Percentiles rank a stretch among this genome's conserved stretches.
Evolutionary conservation across 2,329 filamentous ascomycete species (phyloP).

Genomic region (Nemania diffusa): DNA sequence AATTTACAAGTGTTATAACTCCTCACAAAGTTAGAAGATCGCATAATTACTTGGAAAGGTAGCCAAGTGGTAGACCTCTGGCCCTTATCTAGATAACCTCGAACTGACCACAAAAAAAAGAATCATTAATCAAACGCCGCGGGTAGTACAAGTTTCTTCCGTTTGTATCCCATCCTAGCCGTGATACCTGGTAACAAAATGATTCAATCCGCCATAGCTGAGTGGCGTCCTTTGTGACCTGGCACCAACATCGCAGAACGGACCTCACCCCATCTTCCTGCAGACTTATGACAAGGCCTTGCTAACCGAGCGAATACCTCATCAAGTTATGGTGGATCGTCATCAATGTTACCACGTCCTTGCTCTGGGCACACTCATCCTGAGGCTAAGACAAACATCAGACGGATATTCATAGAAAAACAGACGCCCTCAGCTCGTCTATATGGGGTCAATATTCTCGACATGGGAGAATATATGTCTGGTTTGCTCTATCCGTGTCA

Average conservation of each 20-base stretch:
- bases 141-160: background rate
- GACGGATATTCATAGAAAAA: conserved; percentile 6
- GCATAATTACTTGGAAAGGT: background rate
- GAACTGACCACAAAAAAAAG: too few relatives aligned
- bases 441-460: background rate
- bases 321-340: conserved; percentile 1
- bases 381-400: background rate
- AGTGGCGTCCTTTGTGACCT: conserved; percentile 18
- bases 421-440: background rate
- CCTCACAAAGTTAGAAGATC: background rate
- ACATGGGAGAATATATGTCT: background rate
- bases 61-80: too few relatives aligned
- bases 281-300: conserved; percentile 24
- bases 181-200: conserved; percentile 1
- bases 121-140: background rate
- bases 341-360: conserved; percentile 10
- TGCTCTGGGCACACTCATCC: background rate
- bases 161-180: background rate
- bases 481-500: background rate
- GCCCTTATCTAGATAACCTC: background rate
- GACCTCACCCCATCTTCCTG: conserved; percentile 25
- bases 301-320: conserved; percentile 25
- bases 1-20: background rate
- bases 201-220: background rate
- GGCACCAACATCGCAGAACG: conserved; percentile 17